phyloP scores from a whole-genome alignment of 371 early-diverging fungal genomes.

The Actinomortierella ambigua region DNA sequence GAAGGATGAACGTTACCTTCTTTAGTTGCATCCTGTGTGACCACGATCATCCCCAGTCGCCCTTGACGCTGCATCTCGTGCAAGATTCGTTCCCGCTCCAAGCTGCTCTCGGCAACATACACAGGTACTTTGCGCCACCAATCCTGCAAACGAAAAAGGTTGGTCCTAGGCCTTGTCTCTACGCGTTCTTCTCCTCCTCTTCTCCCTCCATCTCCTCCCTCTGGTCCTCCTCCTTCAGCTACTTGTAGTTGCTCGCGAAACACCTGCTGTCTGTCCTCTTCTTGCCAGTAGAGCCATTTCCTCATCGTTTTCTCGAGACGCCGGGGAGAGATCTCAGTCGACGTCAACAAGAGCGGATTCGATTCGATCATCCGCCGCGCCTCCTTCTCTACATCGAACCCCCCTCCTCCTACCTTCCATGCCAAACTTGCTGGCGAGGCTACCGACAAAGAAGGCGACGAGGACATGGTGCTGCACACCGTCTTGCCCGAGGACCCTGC shows the following conservation, averaged over 20 bases:
- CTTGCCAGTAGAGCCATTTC: conserved; percentile 44
- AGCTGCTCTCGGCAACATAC: conserved; percentile 18
- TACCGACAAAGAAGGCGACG: not conserved
- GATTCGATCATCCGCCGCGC: conserved; percentile 26
- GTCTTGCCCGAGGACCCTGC: conserved; percentile 22
- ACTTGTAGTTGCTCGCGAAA: not conserved
- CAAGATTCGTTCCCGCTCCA: too few species aligned
- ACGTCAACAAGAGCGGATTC: conserved; percentile 35
- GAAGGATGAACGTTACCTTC: conserved; percentile 16
- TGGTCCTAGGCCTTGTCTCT: too few species aligned
- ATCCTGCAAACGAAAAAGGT: conserved; percentile 11
- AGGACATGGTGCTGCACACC: too few species aligned
- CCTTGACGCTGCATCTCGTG: too few species aligned
- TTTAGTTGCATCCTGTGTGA: conserved; percentile 32
- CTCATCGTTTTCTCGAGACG: conserved; percentile 21
- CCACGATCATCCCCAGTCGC: conserved; percentile 23
- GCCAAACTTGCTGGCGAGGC: not conserved
- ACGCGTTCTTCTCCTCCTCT: too few species aligned
- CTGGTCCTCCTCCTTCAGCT: not conserved
- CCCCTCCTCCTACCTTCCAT: not conserved
- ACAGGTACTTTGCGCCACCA: conserved; percentile 46
- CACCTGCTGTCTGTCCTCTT: conserved; percentile 19
- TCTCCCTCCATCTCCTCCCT: too few species aligned
- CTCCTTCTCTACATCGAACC: not conserved
- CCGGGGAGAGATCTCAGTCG: conserved; percentile 12